These are phyloP conservation scores for Beauveria pseudobassiana DNA, from an alignment of 2,329 filamentous ascomycete species.

Conservation along the genomic window DNA sequence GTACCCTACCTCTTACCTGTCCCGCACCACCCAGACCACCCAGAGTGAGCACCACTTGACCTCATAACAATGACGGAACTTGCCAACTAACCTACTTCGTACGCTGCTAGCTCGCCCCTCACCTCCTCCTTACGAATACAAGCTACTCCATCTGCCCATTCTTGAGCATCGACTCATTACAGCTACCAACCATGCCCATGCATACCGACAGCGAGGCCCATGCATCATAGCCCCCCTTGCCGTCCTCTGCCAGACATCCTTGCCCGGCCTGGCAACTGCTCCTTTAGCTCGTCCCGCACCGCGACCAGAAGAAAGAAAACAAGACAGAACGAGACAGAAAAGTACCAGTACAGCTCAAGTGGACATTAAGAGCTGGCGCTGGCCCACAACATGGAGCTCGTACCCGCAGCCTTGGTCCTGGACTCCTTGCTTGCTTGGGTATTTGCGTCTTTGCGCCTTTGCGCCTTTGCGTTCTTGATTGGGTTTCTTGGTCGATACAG, in stretches of 20 bases:
- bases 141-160: background rate
- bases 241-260: background rate
- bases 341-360: background rate
- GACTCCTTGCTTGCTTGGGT: background rate
- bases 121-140: background rate
- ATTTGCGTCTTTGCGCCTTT: background rate
- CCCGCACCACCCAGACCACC: background rate
- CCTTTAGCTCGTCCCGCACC: slow-evolving; percentile 1
- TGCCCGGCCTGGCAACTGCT: slow-evolving; percentile 3
- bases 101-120: slow-evolving; percentile 5
- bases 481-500: background rate
- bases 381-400: slow-evolving; percentile 3
- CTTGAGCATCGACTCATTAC: slow-evolving; percentile 4
- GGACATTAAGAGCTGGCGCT: background rate
- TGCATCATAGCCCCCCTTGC: background rate
- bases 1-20: background rate
- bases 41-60: background rate
- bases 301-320: slow-evolving; percentile 3
- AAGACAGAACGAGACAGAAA: background rate
- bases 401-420: slow-evolving; percentile 8
- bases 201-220: slow-evolving; percentile 6
- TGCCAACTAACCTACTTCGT: background rate
- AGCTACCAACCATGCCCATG: background rate
- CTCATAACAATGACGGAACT: slow-evolving; percentile 8
- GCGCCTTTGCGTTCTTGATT: background rate